These are phyloP conservation scores for Lactifluus hygrophoroides DNA, from an alignment of 768 basidiomycete genomes.

Conservation along the genomic window DNA sequence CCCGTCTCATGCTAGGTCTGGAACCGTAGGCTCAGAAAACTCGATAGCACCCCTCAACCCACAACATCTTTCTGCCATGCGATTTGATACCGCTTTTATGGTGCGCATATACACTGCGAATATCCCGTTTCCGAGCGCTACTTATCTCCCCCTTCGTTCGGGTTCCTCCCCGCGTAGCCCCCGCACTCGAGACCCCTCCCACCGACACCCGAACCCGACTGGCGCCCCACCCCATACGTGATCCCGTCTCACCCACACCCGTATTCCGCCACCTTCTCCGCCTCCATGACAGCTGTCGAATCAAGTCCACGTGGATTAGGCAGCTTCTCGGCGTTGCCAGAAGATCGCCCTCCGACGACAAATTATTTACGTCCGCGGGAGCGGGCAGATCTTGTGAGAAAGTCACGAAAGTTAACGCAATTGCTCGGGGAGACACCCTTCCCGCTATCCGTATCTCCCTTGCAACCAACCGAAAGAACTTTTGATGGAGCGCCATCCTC, in stretches of 20 bases:
- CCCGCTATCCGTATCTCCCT: constrained; percentile 1
- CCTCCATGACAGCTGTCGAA: constrained; percentile 7
- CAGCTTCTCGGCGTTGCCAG: constrained; percentile 8
- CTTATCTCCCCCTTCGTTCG: neutral
- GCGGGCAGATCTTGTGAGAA: constrained; percentile 63
- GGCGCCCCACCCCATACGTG: constrained; percentile 29
- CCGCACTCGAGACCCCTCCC: constrained; percentile 34
- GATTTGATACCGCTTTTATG: neutral
- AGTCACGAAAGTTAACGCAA: constrained; percentile 70
- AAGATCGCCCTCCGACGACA: constrained; percentile 48
- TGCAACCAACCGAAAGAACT: constrained; percentile 3
- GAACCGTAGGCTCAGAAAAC: neutral
- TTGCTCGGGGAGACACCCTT: constrained; percentile 64
- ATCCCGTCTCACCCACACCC: constrained; percentile 6
- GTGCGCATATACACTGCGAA: neutral
- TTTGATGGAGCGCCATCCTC: neutral
- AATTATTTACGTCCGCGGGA: constrained; percentile 57
- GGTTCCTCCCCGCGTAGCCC: neutral
- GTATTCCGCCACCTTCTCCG: constrained; percentile 1
- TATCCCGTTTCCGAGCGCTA: neutral
- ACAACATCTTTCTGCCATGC: neutral
- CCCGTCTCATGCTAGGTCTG: constrained; percentile 10
- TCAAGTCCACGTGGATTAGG: constrained; percentile 12
- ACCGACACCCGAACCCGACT: constrained; percentile 39
- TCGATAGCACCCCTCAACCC: neutral